Conservation (phyloP, 2,329 filamentous ascomycete genomes). For the Phymatotrichopsis omnivora region DNA sequence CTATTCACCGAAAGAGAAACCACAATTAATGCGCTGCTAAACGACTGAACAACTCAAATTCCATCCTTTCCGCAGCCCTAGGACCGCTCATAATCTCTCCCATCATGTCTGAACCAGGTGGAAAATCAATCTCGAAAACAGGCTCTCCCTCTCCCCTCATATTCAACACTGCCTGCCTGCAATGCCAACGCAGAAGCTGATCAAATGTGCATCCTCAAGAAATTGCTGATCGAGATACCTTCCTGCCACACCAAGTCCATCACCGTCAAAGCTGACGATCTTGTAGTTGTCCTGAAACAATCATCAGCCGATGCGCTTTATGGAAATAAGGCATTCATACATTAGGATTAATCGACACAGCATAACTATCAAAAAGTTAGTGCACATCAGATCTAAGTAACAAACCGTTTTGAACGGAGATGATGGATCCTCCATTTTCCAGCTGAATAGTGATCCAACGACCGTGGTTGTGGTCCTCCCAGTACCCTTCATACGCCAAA, state of each 20-base stretch:
- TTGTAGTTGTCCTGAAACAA: conserved; percentile 28
- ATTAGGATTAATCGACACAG: conserved; percentile 29
- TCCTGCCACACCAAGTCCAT: conserved; percentile 25
- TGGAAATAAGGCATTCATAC: neutral
- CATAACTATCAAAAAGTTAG: conserved; percentile 26
- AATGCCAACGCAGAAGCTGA: conserved; percentile 30
- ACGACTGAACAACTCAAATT: conserved; percentile 31
- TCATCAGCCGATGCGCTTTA: neutral
- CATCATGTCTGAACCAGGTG: conserved; percentile 32
- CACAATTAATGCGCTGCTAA: conserved; percentile 17
- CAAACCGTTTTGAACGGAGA: conserved; percentile 32
- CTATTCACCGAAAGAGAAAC: no score
- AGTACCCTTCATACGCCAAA: conserved; percentile 27
- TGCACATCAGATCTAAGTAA: conserved; percentile 27
- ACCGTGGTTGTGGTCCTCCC: conserved; percentile 20
- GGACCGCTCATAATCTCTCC: conserved; percentile 44
- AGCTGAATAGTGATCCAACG: conserved; percentile 19
- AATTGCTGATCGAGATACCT: conserved; percentile 24
- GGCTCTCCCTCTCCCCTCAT: conserved; percentile 31
- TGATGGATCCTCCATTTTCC: conserved; percentile 20
- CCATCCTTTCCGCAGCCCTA: conserved; percentile 34
- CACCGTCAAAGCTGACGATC: conserved; percentile 27
- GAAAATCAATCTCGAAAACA: conserved; percentile 30
- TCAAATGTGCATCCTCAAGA: conserved; percentile 25
- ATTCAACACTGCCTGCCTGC: conserved; percentile 30